Evolutionary conservation across 1,139 yeast species (phyloP).

Genomic region (Sugiyamaella xylanicola): DNA sequence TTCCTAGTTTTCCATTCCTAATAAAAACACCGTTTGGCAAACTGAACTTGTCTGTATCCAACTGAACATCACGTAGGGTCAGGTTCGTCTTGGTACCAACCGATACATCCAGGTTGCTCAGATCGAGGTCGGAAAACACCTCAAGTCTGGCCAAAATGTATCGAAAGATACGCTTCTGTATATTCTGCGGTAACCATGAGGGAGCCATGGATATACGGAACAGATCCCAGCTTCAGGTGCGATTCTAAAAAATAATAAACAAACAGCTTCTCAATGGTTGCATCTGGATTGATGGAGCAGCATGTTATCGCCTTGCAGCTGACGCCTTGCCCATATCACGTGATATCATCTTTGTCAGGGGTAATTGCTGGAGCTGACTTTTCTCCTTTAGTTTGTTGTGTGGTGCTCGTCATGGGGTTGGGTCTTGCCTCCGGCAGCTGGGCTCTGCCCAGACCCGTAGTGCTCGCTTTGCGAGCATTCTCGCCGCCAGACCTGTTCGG

Average conservation of each 20-base stretch:
- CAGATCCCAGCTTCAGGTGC: background rate
- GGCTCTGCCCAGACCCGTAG: too few species aligned
- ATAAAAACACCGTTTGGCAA: conserved; percentile 64
- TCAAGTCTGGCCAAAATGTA: conserved; percentile 81
- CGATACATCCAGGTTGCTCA: conserved; percentile 79
- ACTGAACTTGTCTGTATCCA: conserved; percentile 69
- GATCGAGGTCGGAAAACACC: conserved; percentile 78
- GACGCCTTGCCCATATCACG: too few species aligned
- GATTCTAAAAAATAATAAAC: background rate
- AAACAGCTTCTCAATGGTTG: background rate
- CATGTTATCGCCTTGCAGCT: background rate
- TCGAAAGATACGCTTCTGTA: conserved; percentile 76
- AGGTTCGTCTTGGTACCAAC: conserved; percentile 57
- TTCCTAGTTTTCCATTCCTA: conserved; percentile 62
- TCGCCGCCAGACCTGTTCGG: too few species aligned
- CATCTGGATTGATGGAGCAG: background rate
- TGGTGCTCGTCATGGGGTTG: too few species aligned
- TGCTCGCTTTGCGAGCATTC: too few species aligned
- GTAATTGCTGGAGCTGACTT: too few species aligned
- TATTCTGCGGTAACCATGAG: conserved; percentile 76
- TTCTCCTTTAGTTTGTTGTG: too few species aligned
- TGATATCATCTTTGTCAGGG: too few species aligned
- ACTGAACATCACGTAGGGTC: conserved; percentile 61
- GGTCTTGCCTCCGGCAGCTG: too few species aligned
- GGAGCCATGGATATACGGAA: conserved; percentile 27